A percentile compares a stretch with the other conserved stretches of the same genome.
These are phyloP conservation scores for Herpomyces periplanetae DNA, from an alignment of 2,329 filamentous ascomycete genomes.

Conservation along the genomic window DNA sequence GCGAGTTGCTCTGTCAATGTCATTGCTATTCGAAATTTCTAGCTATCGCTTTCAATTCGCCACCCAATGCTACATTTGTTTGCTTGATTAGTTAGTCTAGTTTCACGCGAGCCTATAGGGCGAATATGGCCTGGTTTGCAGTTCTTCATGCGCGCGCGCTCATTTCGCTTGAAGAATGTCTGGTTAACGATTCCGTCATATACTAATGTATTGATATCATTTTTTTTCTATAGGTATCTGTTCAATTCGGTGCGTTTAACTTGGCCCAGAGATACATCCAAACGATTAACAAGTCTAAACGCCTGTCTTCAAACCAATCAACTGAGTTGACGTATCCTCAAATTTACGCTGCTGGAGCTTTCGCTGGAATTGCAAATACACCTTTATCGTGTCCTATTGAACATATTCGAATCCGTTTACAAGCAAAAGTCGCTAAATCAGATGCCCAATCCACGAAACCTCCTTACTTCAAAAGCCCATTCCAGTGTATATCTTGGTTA, in stretches of 20 bases:
- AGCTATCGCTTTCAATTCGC: no score
- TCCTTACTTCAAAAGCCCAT: no score
- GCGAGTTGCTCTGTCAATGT: no score
- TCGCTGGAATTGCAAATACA: slow-evolving; percentile 65
- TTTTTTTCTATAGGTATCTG: slow-evolving; percentile 17
- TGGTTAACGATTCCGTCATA: no score
- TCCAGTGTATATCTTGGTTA: slow-evolving; percentile 68
- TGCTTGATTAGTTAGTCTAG: no score
- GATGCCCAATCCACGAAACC: slow-evolving; percentile 30
- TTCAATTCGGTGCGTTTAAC: slow-evolving; percentile 93
- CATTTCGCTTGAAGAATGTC: no score
- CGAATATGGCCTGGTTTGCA: no score
- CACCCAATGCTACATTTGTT: no score
- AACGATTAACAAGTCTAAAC: slow-evolving; percentile 17
- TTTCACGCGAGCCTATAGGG: no score
- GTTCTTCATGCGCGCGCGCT: no score
- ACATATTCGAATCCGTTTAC: slow-evolving; percentile 74
- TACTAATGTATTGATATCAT: no score
- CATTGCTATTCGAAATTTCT: no score
- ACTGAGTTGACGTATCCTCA: slow-evolving; percentile 29
- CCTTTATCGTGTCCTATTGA: slow-evolving; percentile 68
- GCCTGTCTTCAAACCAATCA: slow-evolving; percentile 6
- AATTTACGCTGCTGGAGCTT: slow-evolving; percentile 65
- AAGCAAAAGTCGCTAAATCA: slow-evolving; percentile 72
- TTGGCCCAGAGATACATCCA: slow-evolving; percentile 58